phyloP scores from a whole-genome alignment of 1,284 basidiomycete genomes.

The Singerocomus rubriflavus region DNA sequence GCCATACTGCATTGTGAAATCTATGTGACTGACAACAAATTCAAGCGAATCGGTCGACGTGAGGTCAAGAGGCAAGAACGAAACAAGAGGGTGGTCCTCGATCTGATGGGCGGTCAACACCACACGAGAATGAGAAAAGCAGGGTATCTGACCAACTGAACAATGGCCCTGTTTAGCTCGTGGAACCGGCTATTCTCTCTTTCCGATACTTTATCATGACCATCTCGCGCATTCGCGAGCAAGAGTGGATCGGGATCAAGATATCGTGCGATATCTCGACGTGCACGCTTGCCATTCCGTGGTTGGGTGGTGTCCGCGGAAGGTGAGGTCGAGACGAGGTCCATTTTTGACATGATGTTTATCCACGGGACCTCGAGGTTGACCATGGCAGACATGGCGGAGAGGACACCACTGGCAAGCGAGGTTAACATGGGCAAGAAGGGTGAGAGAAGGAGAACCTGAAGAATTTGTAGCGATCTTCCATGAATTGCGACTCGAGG shows the following conservation, averaged over 20 bases:
- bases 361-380: conserved; percentile 96
- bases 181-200: conserved; percentile 90
- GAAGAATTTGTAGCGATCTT: conserved; percentile 98
- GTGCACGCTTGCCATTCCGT: conserved; percentile 69
- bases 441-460: conserved; percentile 44
- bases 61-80: conserved; percentile 93
- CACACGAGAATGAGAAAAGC: conserved; percentile 4
- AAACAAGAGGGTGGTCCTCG: conserved; percentile 97
- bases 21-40: conserved; percentile 90
- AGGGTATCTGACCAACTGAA: conserved; percentile 74
- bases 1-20: conserved; percentile 96
- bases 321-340: conserved; percentile 73
- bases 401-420: conserved; percentile 80
- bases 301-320: conserved; percentile 47
- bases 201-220: conserved; percentile 35
- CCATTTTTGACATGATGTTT: conserved; percentile 99
- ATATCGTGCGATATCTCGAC: conserved; percentile 84
- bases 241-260: conserved; percentile 96
- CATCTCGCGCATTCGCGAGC: conserved; percentile 57
- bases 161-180: conserved; percentile 91
- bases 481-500: conserved; percentile 98
- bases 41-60: conserved; percentile 89
- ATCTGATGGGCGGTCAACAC: conserved; percentile 56
- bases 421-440: conserved; percentile 6
- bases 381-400: conserved; percentile 99